A percentile compares a stretch with the other conserved stretches of the same genome.
These are phyloP conservation scores for Entoloma clypeatum DNA, from an alignment of 1,284 basidiomycete species.

Conservation along the genomic window DNA sequence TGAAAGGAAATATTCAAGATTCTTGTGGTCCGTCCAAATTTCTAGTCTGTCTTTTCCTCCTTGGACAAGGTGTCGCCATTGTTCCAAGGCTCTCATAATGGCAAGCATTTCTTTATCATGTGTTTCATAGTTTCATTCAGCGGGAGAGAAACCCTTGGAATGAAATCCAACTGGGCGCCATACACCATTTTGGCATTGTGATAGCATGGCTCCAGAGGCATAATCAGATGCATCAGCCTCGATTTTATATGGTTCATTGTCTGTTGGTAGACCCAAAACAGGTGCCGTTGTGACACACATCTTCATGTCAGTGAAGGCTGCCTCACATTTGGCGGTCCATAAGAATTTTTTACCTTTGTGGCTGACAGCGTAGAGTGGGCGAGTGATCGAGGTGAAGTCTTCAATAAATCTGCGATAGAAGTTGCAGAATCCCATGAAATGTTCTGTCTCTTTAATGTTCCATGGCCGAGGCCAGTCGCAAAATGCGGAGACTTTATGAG, in stretches of 20 bases:
- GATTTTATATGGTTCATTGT: constrained; percentile 14
- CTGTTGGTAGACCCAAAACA: constrained; percentile 13
- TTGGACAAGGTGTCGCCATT: constrained; percentile 38
- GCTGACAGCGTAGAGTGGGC: constrained; percentile 29
- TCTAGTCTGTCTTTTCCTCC: constrained; percentile 25
- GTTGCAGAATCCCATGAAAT: constrained; percentile 25
- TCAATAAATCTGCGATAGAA: constrained; percentile 34
- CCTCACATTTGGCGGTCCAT: constrained; percentile 8
- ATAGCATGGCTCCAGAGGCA: constrained; percentile 23
- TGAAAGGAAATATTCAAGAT: constrained; percentile 38
- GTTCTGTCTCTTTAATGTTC: constrained; percentile 19
- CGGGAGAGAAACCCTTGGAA: constrained; percentile 20
- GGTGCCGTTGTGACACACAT: constrained; percentile 13
- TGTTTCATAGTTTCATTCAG: constrained; percentile 28
- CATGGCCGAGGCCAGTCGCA: constrained; percentile 10
- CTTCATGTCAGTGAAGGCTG: constrained; percentile 8
- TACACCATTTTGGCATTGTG: constrained; percentile 17
- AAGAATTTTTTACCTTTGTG: constrained; percentile 17
- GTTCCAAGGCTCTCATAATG: constrained; percentile 33
- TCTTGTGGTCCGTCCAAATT: constrained; percentile 41
- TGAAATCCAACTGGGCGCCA: constrained; percentile 24
- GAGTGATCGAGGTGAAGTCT: constrained; percentile 30
- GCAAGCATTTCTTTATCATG: constrained; percentile 32
- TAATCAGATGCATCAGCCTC: constrained; percentile 24
- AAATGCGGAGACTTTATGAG: constrained; percentile 22